Percentiles rank a stretch among this genome's conserved stretches.
phyloP scores from a whole-genome alignment of 2,329 filamentous ascomycete genomes.

The Phyllosticta paracitricarpa region DNA sequence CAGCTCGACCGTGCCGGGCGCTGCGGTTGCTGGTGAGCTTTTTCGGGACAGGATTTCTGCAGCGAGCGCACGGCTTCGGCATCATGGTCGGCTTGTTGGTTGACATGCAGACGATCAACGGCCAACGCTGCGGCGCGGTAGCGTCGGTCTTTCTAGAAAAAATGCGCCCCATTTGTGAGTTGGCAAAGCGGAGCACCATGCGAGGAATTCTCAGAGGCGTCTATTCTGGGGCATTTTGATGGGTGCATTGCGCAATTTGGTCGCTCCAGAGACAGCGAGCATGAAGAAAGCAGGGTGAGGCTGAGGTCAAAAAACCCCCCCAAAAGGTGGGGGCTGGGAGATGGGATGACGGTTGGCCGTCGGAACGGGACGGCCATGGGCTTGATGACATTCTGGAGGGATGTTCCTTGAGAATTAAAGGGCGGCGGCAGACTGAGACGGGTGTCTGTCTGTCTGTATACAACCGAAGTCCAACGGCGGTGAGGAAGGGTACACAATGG shows the following conservation, averaged over 20 bases:
- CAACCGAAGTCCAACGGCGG: neutral
- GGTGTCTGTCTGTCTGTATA: neutral
- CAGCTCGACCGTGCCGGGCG: neutral
- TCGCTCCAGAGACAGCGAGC: too few relatives aligned
- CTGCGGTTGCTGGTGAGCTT: neutral
- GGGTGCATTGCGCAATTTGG: neutral
- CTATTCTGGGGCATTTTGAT: neutral
- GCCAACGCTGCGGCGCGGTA: neutral
- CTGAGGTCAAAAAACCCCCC: neutral
- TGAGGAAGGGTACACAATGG: neutral
- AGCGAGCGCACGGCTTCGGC: neutral
- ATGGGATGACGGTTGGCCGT: too few relatives aligned
- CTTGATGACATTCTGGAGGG: neutral
- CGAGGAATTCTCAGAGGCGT: neutral
- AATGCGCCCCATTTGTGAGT: neutral
- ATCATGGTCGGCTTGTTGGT: neutral
- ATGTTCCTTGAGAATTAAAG: neutral
- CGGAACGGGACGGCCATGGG: too few relatives aligned
- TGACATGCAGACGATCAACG: neutral
- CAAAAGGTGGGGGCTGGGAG: neutral
- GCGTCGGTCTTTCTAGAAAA: neutral
- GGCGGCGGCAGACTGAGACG: neutral
- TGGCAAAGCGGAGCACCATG: neutral
- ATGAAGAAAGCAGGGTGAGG: neutral
- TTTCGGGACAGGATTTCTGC: neutral